Conservation (phyloP, 2,329 filamentous ascomycete genomes). For the Cryphonectria nitschkei region DNA sequence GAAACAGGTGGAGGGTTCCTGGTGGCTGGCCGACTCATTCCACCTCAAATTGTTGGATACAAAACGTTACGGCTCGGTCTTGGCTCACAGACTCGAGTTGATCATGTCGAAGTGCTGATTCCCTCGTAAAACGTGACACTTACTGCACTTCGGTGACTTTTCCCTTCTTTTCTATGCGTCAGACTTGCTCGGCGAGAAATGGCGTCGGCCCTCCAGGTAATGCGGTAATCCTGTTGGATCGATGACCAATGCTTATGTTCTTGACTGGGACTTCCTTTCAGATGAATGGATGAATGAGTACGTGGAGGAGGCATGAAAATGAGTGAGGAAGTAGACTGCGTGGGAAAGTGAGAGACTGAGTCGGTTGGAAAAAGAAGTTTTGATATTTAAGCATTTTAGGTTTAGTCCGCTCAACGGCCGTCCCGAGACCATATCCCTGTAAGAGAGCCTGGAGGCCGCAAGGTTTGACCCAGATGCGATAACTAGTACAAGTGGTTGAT, state of each 20-base stretch:
- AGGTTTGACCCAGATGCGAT: constrained; percentile 7
- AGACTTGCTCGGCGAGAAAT: constrained; percentile 5
- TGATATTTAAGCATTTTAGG: not conserved
- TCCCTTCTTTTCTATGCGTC: not conserved
- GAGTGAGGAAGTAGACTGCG: not conserved
- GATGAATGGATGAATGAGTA: not conserved
- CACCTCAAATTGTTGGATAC: not conserved
- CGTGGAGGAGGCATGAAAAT: not conserved
- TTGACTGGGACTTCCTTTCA: not conserved
- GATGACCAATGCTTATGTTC: not conserved
- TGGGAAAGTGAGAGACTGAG: not conserved
- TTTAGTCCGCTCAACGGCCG: constrained; percentile 4
- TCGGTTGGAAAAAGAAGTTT: not conserved
- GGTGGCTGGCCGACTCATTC: not conserved
- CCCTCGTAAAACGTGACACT: not conserved
- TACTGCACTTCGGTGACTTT: constrained; percentile 10
- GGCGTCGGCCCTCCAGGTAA: not conserved
- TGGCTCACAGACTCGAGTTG: not conserved
- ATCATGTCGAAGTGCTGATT: not conserved
- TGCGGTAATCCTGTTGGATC: not conserved
- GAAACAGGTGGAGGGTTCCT: not conserved
- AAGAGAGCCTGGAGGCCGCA: not conserved
- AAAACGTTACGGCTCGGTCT: not conserved
- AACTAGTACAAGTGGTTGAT: too few species aligned
- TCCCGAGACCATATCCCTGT: constrained; percentile 11